A percentile compares a stretch with the other conserved stretches of the same genome.
Evolutionary conservation across 2,329 filamentous ascomycete species (phyloP).

Genomic region (Epichloe aotearoae): DNA sequence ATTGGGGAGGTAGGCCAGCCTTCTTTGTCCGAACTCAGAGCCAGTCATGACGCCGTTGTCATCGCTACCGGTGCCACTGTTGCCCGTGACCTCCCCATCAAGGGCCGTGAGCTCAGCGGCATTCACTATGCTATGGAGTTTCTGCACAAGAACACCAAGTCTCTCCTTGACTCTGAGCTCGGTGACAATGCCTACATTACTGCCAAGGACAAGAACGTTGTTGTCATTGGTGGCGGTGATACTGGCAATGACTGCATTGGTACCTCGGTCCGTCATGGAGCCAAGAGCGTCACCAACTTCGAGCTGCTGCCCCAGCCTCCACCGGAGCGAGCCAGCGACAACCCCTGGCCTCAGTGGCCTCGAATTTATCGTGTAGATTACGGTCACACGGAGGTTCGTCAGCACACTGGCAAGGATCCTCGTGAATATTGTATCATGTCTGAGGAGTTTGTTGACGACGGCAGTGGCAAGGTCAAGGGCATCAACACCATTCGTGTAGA

Average conservation of each 20-base stretch:
- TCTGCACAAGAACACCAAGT: conserved; percentile 95
- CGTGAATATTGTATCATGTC: conserved; percentile 98
- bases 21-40: conserved; percentile 58
- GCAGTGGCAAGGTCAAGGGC: conserved; percentile 75
- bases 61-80: conserved; percentile 90
- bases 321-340: conserved; percentile 78
- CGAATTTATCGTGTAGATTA: conserved; percentile 98
- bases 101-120: conserved; percentile 74
- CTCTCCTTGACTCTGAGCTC: conserved; percentile 81
- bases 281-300: conserved; percentile 93
- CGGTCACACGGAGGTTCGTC: conserved; percentile 88
- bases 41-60: conserved; percentile 68
- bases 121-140: conserved; percentile 98
- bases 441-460: conserved; percentile 88
- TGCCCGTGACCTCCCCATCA: conserved; percentile 82
- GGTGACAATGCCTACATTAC: conserved; percentile 78
- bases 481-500: conserved; percentile 94
- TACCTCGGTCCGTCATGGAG: conserved; percentile 88
- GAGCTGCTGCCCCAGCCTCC: conserved; percentile 89
- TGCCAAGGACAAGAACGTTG: conserved; percentile 88
- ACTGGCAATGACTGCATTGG: conserved; percentile 97
- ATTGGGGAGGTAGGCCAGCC: conserved; percentile 58
- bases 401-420: conserved; percentile 90
- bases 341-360: conserved; percentile 98
- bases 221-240: conserved; percentile 95